A percentile compares a stretch with the other conserved stretches of the same genome.
phyloP scores from a whole-genome alignment of 2,329 filamentous ascomycete species.

The Immersiporthe knoxdaviesiana region DNA sequence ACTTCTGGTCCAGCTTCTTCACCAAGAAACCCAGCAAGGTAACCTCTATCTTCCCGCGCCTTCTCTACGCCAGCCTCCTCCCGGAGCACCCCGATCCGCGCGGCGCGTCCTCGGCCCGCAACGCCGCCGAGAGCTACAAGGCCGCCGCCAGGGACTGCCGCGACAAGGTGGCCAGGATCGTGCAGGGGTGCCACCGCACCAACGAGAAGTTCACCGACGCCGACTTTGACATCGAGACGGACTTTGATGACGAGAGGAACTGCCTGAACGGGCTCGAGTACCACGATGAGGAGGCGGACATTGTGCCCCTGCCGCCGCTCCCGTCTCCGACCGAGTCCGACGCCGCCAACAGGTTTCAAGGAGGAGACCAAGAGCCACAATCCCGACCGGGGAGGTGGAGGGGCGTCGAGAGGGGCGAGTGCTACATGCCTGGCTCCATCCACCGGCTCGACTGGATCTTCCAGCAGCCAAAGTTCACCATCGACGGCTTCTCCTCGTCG shows the following conservation, averaged over 20 bases:
- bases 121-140: conserved; percentile 48
- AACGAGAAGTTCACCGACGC: conserved; percentile 51
- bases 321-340: no score
- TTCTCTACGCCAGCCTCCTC: conserved; percentile 42
- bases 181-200: conserved; percentile 47
- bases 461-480: conserved; percentile 45
- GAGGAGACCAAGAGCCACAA: no score
- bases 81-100: conserved; percentile 34
- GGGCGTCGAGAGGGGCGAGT: conserved; percentile 28
- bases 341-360: no score
- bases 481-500: conserved; percentile 45
- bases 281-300: neutral
- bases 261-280: conserved; percentile 41
- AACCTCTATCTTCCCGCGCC: conserved; percentile 49
- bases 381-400: neutral
- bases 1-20: conserved; percentile 49
- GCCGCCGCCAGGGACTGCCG: conserved; percentile 45
- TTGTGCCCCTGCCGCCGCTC: no score
- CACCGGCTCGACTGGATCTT: conserved; percentile 51
- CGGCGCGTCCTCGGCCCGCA: conserved; percentile 39
- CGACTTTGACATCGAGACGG: conserved; percentile 49
- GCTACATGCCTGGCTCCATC: conserved; percentile 42
- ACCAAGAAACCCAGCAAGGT: conserved; percentile 47
- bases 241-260: conserved; percentile 38
- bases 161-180: conserved; percentile 44